Evolutionary conservation across 352 stramenopile genomes (phyloP), one percentile per base, ranked within the genome.

Genomic region (Pythium aristosporum): DNA sequence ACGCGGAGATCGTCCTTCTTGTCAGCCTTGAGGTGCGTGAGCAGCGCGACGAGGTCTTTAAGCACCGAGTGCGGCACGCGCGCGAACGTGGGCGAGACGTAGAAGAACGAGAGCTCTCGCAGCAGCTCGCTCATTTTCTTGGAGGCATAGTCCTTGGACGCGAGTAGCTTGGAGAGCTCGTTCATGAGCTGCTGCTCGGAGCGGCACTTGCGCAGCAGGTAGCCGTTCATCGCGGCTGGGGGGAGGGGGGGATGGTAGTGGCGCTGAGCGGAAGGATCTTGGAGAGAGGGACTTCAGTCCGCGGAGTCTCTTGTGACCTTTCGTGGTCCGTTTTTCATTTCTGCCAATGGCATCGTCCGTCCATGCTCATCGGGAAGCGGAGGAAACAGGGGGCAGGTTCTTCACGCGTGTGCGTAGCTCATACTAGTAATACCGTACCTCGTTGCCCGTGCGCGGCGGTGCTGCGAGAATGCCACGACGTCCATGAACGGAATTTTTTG

Each of bases 121-220:
- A 91, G 65, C 47, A 91, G 71, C 53, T 88, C 82, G 49, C 56
- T 77, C 68, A 87, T 89, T 60, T 85, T 85, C 61, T 89, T 89
- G 63, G 79, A 82, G 20, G 80, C 78, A 34, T 77, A 76, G 48
- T 94, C 82, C 54, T 86, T 87, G 15, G 72, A 63, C 9, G 55
- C 61, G 21, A 91, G 62, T 16, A 89, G 67, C 66, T 86, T 89
- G 30, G 74, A 75, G 39, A 93, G 72, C 59, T 93, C 85, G 58
- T 93, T 92, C 72, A 92, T 81, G 54, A 93, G 76, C 70, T 93
- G 82, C 73, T 91, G 80, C 78, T 91, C 80, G 16, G 82, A 93
- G 63, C 80, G 82, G 63, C 78, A 87, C 59, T 88, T 89, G 64
- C 72, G 76, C 57, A 75, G 74, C 57, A 91, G 54, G 67, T 91